Conservation (phyloP, 2,329 filamentous ascomycete species). For the Fusarium sp. region DNA sequence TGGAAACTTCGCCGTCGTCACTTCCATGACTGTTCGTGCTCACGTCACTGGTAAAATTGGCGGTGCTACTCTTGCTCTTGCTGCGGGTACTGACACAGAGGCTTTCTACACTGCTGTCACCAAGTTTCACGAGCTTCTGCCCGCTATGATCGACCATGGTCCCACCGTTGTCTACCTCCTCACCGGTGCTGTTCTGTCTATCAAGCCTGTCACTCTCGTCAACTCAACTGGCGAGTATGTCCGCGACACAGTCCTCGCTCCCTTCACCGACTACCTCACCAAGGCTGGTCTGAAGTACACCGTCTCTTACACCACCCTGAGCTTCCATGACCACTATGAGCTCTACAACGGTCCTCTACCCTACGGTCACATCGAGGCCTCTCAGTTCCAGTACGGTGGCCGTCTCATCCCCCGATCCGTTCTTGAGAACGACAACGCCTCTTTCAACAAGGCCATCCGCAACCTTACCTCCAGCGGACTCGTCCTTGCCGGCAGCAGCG, state of each 20-base stretch:
- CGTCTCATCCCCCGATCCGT: constrained; percentile 61
- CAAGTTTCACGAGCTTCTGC: constrained; percentile 50
- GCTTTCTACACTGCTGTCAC: constrained; percentile 39
- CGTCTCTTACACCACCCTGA: constrained; percentile 38
- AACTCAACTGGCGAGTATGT: constrained; percentile 60
- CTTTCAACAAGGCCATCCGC: constrained; percentile 52
- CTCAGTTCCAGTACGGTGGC: constrained; percentile 55
- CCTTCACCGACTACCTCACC: constrained; percentile 36
- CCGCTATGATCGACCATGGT: constrained; percentile 63
- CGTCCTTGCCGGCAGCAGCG: constrained; percentile 49
- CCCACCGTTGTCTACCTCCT: constrained; percentile 61
- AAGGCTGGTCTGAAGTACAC: constrained; percentile 30
- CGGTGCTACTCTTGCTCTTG: constrained; percentile 50
- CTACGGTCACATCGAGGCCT: constrained; percentile 53
- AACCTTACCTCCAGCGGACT: constrained; percentile 21
- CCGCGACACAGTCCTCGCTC: constrained; percentile 58
- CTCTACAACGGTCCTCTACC: constrained; percentile 60
- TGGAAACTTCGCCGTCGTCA: constrained; percentile 71
- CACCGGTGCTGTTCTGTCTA: constrained; percentile 53
- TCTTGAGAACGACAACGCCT: constrained; percentile 51
- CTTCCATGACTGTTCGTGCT: constrained; percentile 68
- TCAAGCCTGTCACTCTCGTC: constrained; percentile 63
- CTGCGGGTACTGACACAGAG: constrained; percentile 24
- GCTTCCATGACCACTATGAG: constrained; percentile 60
- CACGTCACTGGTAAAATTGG: constrained; percentile 59